These are phyloP conservation scores for Puccinia novopanici DNA, from an alignment of 1,284 basidiomycete species.

Conservation along the genomic window DNA sequence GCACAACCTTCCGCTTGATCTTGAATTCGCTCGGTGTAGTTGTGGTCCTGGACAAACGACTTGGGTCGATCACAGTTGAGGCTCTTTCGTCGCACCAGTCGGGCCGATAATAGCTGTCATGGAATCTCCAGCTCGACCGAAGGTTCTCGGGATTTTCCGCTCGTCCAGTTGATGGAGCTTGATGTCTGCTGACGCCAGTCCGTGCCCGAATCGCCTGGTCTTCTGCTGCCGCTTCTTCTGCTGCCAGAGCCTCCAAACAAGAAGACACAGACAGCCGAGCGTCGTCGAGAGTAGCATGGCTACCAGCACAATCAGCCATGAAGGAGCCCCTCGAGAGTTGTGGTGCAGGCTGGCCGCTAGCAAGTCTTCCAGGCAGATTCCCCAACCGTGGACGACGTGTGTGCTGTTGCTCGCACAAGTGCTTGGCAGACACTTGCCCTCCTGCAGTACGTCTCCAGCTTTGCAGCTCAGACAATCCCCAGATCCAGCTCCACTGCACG, in stretches of 20 bases:
- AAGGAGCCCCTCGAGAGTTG: neutral
- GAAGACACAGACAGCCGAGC: neutral
- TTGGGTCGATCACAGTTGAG: neutral
- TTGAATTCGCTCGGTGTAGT: conserved; percentile 32
- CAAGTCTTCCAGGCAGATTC: conserved; percentile 28
- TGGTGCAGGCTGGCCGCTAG: neutral
- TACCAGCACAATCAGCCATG: conserved; percentile 21
- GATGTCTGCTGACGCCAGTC: conserved; percentile 26
- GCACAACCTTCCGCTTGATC: conserved; percentile 42
- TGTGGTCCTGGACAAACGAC: neutral
- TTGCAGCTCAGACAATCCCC: conserved; percentile 37
- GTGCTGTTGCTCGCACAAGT: conserved; percentile 1
- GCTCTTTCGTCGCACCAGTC: neutral
- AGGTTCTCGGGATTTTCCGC: neutral
- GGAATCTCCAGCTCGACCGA: neutral
- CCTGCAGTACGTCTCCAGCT: neutral
- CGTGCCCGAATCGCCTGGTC: conserved; percentile 36
- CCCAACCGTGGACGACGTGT: conserved; percentile 18
- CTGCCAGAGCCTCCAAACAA: conserved; percentile 27
- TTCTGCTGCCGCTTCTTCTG: conserved; percentile 32
- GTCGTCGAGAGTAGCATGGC: conserved; percentile 4
- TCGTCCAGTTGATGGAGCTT: conserved; percentile 36
- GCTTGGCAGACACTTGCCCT: conserved; percentile 18
- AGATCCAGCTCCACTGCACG: conserved; percentile 23
- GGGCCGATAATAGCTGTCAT: conserved; percentile 3